These are phyloP conservation scores for Metschnikowia orientalis DNA, from an alignment of 805 yeast species.

Conservation along the genomic window DNA sequence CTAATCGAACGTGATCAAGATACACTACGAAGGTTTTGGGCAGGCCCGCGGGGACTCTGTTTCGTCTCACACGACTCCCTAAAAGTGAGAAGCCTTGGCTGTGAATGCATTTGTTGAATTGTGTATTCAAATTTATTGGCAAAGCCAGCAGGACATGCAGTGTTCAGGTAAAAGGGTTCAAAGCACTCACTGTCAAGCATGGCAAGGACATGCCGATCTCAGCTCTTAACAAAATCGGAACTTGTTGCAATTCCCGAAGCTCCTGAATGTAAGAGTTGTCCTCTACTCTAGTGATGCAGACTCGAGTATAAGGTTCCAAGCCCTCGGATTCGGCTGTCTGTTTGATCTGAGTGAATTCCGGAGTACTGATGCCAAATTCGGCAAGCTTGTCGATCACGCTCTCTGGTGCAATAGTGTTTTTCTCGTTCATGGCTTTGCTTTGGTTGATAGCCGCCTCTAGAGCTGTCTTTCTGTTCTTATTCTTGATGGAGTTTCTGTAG, in stretches of 20 bases:
- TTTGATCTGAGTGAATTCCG: conserved; percentile 26
- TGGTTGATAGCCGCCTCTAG: conserved; percentile 66
- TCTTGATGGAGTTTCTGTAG: conserved; percentile 72
- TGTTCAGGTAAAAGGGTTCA: conserved; percentile 75
- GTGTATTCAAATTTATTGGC: too few relatives aligned
- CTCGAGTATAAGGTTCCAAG: conserved; percentile 54
- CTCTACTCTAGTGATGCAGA: conserved; percentile 56
- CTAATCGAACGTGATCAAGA: too few relatives aligned
- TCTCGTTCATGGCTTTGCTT: conserved; percentile 29
- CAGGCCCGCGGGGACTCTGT: too few relatives aligned
- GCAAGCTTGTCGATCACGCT: conserved; percentile 47
- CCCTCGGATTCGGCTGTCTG: conserved; percentile 20
- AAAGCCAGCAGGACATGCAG: too few relatives aligned
- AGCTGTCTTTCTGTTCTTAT: conserved; percentile 69
- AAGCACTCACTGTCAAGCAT: conserved; percentile 84
- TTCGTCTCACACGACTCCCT: too few relatives aligned
- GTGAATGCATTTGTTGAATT: too few relatives aligned
- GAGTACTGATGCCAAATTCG: conserved; percentile 48
- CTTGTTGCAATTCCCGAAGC: conserved; percentile 66
- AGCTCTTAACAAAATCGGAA: conserved; percentile 83
- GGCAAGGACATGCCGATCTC: conserved; percentile 96
- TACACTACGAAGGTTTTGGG: too few relatives aligned
- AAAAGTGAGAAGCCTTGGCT: too few relatives aligned
- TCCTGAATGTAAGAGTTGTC: conserved; percentile 69
- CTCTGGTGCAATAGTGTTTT: conserved; percentile 31